phyloP scores from a whole-genome alignment of 129 eudicot genomes.

The sunflower (Helianthus annuus) region HanXRQr2.0-SUNRISE NC_035449.2:153234081-153234580 shows the following conservation, averaged over 20 bases:
- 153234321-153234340: slow-evolving; percentile 83
- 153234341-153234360: slow-evolving; percentile 61
- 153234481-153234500: slow-evolving; percentile 28
- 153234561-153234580: background rate
- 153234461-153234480: slow-evolving; percentile 6
- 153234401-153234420: slow-evolving; percentile 98
- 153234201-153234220: slow-evolving; percentile 85
- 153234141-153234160: slow-evolving; percentile 79
- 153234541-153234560: background rate
- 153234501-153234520: slow-evolving; percentile 20
- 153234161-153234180: slow-evolving; percentile 93
- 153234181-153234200: slow-evolving; percentile 89
- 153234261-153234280: slow-evolving; percentile 86
- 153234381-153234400: slow-evolving; percentile 60
- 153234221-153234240: slow-evolving; percentile 99
- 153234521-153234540: background rate
- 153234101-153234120: slow-evolving; percentile 75
- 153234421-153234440: slow-evolving; percentile 89
- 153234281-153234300: slow-evolving; percentile 87
- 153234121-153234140: slow-evolving; percentile 95
- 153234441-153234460: slow-evolving; percentile 19
- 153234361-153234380: slow-evolving; percentile 65
- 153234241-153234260: slow-evolving; percentile 93
- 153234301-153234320: slow-evolving; percentile 95
- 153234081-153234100: slow-evolving; percentile 48